These are phyloP conservation scores for Coemansia sp. DNA, from an alignment of 192 early-diverging fungal genomes.

Conservation along the genomic window DNA sequence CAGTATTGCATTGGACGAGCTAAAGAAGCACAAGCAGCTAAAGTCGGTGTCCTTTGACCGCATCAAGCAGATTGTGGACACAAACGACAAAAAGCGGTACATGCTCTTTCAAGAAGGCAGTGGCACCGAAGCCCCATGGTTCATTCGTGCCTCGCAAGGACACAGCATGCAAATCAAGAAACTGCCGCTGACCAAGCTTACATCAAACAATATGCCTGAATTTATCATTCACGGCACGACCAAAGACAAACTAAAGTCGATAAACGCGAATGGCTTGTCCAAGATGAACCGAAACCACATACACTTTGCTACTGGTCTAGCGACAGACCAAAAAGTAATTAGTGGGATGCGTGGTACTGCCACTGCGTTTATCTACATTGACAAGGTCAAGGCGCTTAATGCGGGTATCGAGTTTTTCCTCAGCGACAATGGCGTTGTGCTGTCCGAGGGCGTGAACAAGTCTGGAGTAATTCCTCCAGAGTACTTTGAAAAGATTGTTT, in stretches of 20 bases:
- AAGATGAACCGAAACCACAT: slow-evolving; percentile 88
- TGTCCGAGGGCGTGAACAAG: slow-evolving; percentile 64
- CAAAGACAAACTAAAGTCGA: slow-evolving; percentile 22
- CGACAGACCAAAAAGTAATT: slow-evolving; percentile 66
- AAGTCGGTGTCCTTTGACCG: slow-evolving; percentile 58
- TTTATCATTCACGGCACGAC: slow-evolving; percentile 40
- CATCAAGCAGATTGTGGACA: slow-evolving; percentile 66
- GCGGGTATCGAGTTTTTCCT: slow-evolving; percentile 77
- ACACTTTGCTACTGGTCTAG: slow-evolving; percentile 77
- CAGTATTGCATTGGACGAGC: slow-evolving; percentile 64
- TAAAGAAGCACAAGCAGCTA: slow-evolving; percentile 64
- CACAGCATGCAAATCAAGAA: slow-evolving; percentile 62
- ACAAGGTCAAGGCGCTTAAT: slow-evolving; percentile 63
- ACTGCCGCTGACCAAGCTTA: slow-evolving; percentile 33
- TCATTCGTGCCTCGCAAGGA: slow-evolving; percentile 86
- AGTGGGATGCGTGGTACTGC: slow-evolving; percentile 73
- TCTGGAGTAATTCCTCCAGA: slow-evolving; percentile 61
- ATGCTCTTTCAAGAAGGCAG: slow-evolving; percentile 48
- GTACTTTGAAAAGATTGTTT: slow-evolving; percentile 68
- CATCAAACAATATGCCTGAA: slow-evolving; percentile 20
- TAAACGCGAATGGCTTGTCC: slow-evolving; percentile 62
- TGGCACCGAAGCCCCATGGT: slow-evolving; percentile 41
- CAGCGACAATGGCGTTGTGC: slow-evolving; percentile 80
- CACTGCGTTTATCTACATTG: slow-evolving; percentile 80
- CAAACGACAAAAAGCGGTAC: slow-evolving; percentile 85